Evolutionary conservation across 1,284 basidiomycete species (phyloP).

Genomic region (Heterobasidion annosum): DNA sequence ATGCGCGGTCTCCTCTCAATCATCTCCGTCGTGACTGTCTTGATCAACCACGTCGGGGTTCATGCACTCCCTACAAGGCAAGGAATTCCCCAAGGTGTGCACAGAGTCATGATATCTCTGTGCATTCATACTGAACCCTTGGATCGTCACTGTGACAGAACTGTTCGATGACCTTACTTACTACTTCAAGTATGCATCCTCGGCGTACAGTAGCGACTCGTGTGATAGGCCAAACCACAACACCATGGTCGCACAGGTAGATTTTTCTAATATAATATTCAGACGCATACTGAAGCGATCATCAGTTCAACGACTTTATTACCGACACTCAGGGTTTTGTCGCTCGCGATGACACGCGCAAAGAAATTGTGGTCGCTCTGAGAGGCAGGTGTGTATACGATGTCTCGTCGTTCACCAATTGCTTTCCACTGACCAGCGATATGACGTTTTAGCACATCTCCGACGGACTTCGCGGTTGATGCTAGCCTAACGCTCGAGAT

Average conservation of each 20-base stretch:
- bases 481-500: not conserved
- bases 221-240: slow-evolving; percentile 36
- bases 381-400: slow-evolving; percentile 14
- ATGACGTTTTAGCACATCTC: slow-evolving; percentile 14
- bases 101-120: no score
- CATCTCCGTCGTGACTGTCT: no score
- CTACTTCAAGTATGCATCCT: slow-evolving; percentile 34
- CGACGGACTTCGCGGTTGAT: slow-evolving; percentile 18
- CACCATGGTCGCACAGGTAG: slow-evolving; percentile 23
- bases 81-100: no score
- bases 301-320: not conserved
- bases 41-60: no score
- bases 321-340: slow-evolving; percentile 15
- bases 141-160: not conserved
- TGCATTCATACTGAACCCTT: no score
- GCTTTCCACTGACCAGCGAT: not conserved
- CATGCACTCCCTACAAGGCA: no score
- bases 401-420: slow-evolving; percentile 10
- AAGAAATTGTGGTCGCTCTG: slow-evolving; percentile 35
- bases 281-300: not conserved
- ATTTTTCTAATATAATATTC: slow-evolving; percentile 5
- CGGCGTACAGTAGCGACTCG: slow-evolving; percentile 23
- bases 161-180: slow-evolving; percentile 27
- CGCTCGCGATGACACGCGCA: slow-evolving; percentile 29
- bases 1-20: no score